Evolutionary conservation across 2,329 filamentous ascomycete genomes (phyloP).

Genomic region (Ambrosiella cleistominuta): DNA sequence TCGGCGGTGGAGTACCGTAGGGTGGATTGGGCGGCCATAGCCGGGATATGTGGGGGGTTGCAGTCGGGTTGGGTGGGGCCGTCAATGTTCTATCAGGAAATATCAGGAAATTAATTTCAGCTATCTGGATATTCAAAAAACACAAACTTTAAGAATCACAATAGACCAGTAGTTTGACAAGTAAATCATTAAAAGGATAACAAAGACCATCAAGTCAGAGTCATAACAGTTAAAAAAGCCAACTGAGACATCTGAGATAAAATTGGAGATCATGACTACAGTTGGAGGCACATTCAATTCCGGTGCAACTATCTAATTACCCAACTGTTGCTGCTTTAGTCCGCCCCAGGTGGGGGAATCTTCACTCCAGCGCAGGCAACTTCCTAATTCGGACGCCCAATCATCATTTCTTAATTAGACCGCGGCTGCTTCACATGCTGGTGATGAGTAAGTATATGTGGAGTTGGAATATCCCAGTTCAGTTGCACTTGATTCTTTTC

Average conservation of each 20-base stretch:
- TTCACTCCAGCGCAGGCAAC: background rate
- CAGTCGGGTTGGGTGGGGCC: too few species aligned
- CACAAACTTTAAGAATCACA: too few species aligned
- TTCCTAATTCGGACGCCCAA: background rate
- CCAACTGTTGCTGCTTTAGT: background rate
- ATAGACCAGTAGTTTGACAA: too few species aligned
- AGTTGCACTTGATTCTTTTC: too few species aligned
- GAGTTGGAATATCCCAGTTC: background rate
- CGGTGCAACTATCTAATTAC: background rate
- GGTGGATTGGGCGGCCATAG: constrained; percentile 79
- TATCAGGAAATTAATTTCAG: too few species aligned
- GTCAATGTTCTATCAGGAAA: too few species aligned
- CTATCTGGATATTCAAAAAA: too few species aligned
- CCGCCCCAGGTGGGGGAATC: background rate
- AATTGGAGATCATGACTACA: background rate
- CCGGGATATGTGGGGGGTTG: too few species aligned
- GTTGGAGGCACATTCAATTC: background rate
- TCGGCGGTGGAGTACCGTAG: constrained; percentile 48
- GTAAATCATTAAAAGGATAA: too few species aligned
- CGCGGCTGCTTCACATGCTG: background rate
- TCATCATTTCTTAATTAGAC: background rate
- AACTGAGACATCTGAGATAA: background rate
- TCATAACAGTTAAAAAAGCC: background rate
- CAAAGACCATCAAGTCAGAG: too few species aligned
- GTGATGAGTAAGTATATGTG: background rate